Base-by-base conservation (phyloP, 768 basidiomycete genomes). In the Ramaria rubella region DNA sequence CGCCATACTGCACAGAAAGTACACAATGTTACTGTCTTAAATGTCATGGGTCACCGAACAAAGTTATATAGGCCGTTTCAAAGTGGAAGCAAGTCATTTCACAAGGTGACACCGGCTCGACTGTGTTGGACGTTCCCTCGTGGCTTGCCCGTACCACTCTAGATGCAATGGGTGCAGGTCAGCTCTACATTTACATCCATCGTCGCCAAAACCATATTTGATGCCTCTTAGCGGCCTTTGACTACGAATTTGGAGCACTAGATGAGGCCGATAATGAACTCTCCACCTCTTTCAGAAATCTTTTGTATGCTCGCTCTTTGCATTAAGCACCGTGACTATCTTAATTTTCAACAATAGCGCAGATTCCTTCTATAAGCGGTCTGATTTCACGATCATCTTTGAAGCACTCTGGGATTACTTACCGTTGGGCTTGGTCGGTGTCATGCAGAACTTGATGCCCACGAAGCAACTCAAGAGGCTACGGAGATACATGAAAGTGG, bases 191-290 rank as follows among this genome's bases (percentile, higher is more conserved):
- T 31, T 7, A 30, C 17, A 27, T 30, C 6, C 43, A 45, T 17
- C 21, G n/a, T 48, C 14, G 26, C 27, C 4, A 29, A 11, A 3
- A 7, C 8, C 23, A 23, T 6, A 24, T 33, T 48, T 52, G 5
- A 27, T 12, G 8, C 21, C 0, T 48, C 2, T 45, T 34, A 69
- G 63, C 65, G 29, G 70, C 66, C 1, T 68, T 71, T 44, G 81
- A 81, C 61, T 80, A 80, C 63, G 74, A 80, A 19, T 81, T 83
- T 57, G 80, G 79, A 23, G 77, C 77, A 0, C 62, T 82, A n/a
- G 68, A 74, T 11, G 69, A 79, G 54, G 29, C 69, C 1, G 72
- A 79, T 44, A 81, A 81, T 63, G 74, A 77, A 57, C 77, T 83
- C 49, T 78, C 76, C 67, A 74, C 75, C 58, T 77, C 81, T 3